Percentiles rank a stretch among this genome's conserved stretches.
Evolutionary conservation across 2,329 filamentous ascomycete genomes (phyloP).

Genomic region (Stemphylium beticola): DNA sequence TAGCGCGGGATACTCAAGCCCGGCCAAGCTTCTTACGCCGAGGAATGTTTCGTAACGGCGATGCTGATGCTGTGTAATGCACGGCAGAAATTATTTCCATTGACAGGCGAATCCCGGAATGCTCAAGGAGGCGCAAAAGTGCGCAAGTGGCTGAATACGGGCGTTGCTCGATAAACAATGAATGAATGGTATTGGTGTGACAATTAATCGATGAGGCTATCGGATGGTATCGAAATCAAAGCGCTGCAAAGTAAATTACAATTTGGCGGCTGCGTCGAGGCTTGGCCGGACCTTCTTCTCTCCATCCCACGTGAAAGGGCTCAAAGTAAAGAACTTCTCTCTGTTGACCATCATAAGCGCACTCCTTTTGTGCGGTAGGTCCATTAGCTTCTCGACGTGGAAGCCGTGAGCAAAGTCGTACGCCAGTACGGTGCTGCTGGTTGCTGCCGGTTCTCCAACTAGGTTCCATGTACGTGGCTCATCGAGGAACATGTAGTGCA

Average conservation of each 20-base stretch:
- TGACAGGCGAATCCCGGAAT: neutral
- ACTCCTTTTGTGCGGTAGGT: conserved; percentile 74
- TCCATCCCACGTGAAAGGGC: conserved; percentile 57
- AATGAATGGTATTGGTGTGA: neutral
- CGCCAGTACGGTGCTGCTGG: conserved; percentile 71
- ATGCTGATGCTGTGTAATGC: conserved; percentile 8
- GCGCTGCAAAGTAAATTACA: conserved; percentile 20
- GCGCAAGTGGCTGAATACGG: neutral
- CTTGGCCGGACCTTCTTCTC: conserved; percentile 45
- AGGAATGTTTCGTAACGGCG: neutral
- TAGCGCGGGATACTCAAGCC: no score
- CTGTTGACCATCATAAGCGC: conserved; percentile 69
- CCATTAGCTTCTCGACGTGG: conserved; percentile 73
- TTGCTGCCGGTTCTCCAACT: conserved; percentile 74
- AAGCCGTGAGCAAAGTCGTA: conserved; percentile 79
- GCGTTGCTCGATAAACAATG: neutral
- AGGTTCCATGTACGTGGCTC: conserved; percentile 62
- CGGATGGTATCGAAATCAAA: neutral
- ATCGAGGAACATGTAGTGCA: conserved; percentile 66
- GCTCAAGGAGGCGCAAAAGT: neutral
- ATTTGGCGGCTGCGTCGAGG: conserved; percentile 41
- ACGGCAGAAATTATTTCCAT: neutral
- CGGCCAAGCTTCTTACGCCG: neutral
- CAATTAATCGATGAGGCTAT: neutral
- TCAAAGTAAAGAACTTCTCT: conserved; percentile 73